phyloP scores from a whole-genome alignment of 2,329 filamentous ascomycete species.

The Geosmithia morbida region DNA sequence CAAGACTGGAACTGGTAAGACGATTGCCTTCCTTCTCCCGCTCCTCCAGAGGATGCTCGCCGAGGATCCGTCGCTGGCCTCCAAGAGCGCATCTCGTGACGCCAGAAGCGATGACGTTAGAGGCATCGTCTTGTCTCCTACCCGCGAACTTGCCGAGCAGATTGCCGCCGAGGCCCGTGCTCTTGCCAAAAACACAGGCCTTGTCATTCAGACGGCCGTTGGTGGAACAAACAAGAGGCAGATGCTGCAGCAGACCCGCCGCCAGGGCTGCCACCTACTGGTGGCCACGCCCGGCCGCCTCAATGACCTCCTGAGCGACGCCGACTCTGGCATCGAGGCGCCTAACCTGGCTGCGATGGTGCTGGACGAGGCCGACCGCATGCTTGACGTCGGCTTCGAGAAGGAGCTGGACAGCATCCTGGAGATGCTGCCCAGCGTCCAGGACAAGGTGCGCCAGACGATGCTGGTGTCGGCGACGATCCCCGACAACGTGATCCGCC shows the following conservation, averaged over 20 bases:
- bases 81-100: slow-evolving; percentile 17
- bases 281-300: slow-evolving; percentile 84
- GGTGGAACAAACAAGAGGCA: slow-evolving; percentile 69
- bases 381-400: slow-evolving; percentile 88
- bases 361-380: slow-evolving; percentile 93
- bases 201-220: slow-evolving; percentile 65
- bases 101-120: slow-evolving; percentile 44
- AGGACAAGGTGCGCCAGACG: slow-evolving; percentile 62
- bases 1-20: slow-evolving; percentile 95
- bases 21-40: slow-evolving; percentile 81
- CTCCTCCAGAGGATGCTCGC: slow-evolving; percentile 65
- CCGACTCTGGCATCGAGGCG: slow-evolving; percentile 46
- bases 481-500: slow-evolving; percentile 62
- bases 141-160: slow-evolving; percentile 68
- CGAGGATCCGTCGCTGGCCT: slow-evolving; percentile 45
- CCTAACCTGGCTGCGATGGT: slow-evolving; percentile 83
- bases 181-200: slow-evolving; percentile 47
- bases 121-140: slow-evolving; percentile 63
- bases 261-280: slow-evolving; percentile 72
- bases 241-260: slow-evolving; percentile 54
- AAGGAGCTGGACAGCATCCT: slow-evolving; percentile 50
- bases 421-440: slow-evolving; percentile 44
- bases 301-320: slow-evolving; percentile 64
- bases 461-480: slow-evolving; percentile 94
- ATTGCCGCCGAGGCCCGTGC: slow-evolving; percentile 67